Evolutionary conservation across 2,329 filamentous ascomycete genomes (phyloP).

Genomic region (Fusarium pseudograminearum): DNA sequence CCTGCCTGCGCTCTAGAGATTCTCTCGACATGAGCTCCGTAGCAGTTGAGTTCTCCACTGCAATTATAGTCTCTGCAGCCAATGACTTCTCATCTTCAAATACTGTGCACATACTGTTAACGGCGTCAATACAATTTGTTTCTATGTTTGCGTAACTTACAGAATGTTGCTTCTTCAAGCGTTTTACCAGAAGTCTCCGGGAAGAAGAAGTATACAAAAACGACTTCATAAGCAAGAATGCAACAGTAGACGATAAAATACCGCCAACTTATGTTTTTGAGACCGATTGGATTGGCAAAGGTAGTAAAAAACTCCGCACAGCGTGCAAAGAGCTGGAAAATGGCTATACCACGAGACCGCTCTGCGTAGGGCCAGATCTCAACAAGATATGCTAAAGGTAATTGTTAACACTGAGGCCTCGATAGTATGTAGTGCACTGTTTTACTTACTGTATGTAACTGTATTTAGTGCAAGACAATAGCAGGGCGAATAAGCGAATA

Average conservation of each 20-base stretch:
- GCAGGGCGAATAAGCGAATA: background rate
- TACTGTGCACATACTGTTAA: background rate
- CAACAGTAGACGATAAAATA: constrained; percentile 43
- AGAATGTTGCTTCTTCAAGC: constrained; percentile 56
- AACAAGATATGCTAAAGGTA: background rate
- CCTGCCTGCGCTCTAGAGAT: background rate
- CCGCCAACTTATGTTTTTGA: background rate
- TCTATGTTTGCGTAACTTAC: background rate
- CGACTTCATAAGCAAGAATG: constrained; percentile 59
- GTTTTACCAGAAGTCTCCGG: constrained; percentile 63
- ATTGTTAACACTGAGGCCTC: accelerated
- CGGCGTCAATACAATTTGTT: accelerated
- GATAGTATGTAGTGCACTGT: accelerated
- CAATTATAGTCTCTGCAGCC: background rate
- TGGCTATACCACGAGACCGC: background rate
- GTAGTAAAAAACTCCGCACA: background rate
- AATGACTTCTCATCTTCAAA: background rate
- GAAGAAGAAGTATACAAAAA: constrained; percentile 60
- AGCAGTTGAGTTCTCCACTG: background rate
- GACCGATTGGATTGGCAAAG: background rate
- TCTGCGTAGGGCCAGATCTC: constrained; percentile 1
- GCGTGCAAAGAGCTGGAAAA: background rate
- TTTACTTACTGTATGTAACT: background rate
- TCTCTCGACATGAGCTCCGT: background rate
- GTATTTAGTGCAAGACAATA: background rate